Base-by-base conservation (phyloP, 208 protist genomes). In the Trypanosoma cruzi region DNA sequence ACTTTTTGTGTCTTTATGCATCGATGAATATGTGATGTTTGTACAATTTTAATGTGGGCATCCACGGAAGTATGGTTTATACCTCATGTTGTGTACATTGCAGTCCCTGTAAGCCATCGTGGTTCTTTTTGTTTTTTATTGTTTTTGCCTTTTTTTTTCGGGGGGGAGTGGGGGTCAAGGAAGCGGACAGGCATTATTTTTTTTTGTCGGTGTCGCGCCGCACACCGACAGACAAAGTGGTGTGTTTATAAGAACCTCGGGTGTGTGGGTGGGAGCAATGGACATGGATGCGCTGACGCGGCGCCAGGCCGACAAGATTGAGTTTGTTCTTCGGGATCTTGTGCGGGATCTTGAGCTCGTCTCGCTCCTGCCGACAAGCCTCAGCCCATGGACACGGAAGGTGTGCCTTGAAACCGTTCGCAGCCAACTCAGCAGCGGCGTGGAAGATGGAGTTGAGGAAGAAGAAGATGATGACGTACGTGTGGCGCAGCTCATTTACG, bases 231-330 rank as follows among this genome's bases (percentile, higher is more conserved):
- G 13, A 16, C 40, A 13, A 3, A 14, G 1, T 44, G 40, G 40
- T 16, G 40, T 14, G 40, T 13, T 4, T 14, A 44, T 14, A 7
- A 14, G 13, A 14, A 44, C 40, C 40, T 4, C 40, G 11, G 40
- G 13, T n/a, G 53, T 34, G 26, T 34, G 20, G 14, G 53, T 11
- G 0, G 26, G 0, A 57, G 20, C 7, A 36, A 93, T 95, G 88
- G 86, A 96, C 28, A 94, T 96, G 82, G 89, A 96, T 72, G 82
- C 76, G 28, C 69, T 93, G 56, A 96, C 91, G 55, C 79, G 88
- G 40, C 77, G 77, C 48, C 88, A 96, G 79, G 91, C 88, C 44
- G 75, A 82, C 40, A 90, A 90, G 79, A 82, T 93, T 18, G 86
- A 93, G 65, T 71, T 26, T 6, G 89, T 96, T 20, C 63, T 96